Evolutionary conservation across 805 yeast species (phyloP), one percentile per base, ranked within the genome.

Genomic region (Ogataea saltuana): DNA sequence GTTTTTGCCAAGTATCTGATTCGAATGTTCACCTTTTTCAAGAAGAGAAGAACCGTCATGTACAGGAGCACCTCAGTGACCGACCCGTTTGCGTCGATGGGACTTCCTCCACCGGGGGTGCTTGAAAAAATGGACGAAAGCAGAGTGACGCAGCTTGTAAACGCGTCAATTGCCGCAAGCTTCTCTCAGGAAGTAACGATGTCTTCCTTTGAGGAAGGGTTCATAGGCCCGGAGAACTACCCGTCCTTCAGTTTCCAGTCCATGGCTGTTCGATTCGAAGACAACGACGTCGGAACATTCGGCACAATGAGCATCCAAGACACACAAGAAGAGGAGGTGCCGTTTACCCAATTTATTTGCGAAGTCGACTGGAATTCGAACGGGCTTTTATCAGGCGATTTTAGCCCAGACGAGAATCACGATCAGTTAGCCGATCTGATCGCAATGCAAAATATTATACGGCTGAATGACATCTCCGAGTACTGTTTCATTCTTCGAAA

Each of bases 1-100:
- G 16, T 19, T 1, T 48, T 41, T 21, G 32, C 48, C 5, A 48
- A 42, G 4, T 53, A 53, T 37, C 31, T 53, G 26, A 31, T 49
- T 2, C 45, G 58, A 42, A 30, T 47, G 6, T 43, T 48, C 13
- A n/a, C 42, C 12, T 51, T 36, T 31, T 53, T 53, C 33, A 44
- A 42, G 23, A 45, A 44, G 16, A 50, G 58, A 38, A 35, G 51
- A 22, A 19, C 44, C 10, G 21, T 41, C 10, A 21, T 50, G 26
- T 44, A 33, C 27, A 39, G 43, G 21, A 33, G 48, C 39, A 18
- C 46, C 11, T 33, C 43, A 25, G 28, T 46, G 18, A 39, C 34
- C 9, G 32, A 45, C 19, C 49, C 49, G 22, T 44, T 45, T 2
- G 29, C 20, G 7, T 29, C 31, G 29, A 31, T 41, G 30, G 22